A percentile compares a stretch with the other conserved stretches of the same genome.
Conservation (phyloP, 2,329 filamentous ascomycete genomes). For the Aspergillus spinulosporus region DNA sequence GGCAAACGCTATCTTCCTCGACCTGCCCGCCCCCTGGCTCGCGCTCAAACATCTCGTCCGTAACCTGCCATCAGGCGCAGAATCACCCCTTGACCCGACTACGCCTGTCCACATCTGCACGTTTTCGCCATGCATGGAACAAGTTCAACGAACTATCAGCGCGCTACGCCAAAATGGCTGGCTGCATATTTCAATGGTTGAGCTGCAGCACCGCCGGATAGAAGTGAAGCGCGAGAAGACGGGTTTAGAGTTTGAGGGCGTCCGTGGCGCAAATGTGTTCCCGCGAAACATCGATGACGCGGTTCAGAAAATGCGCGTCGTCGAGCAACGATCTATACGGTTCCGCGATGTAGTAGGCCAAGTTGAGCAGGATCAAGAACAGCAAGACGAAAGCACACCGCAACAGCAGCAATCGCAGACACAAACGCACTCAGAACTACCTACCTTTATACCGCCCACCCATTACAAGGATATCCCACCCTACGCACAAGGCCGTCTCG, state of each 20-base stretch:
- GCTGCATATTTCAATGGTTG: slow-evolving; percentile 92
- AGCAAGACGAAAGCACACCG: slow-evolving; percentile 15
- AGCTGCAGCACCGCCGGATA: slow-evolving; percentile 75
- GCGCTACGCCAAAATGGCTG: slow-evolving; percentile 78
- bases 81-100: slow-evolving; percentile 67
- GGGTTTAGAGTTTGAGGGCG: slow-evolving; percentile 68
- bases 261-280: slow-evolving; percentile 64
- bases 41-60: slow-evolving; percentile 51
- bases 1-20: slow-evolving; percentile 51
- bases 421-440: slow-evolving; percentile 21
- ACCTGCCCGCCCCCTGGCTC: slow-evolving; percentile 53
- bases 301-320: slow-evolving; percentile 67
- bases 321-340: slow-evolving; percentile 68
- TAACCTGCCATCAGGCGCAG: slow-evolving; percentile 30
- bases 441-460: slow-evolving; percentile 10
- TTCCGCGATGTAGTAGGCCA: slow-evolving; percentile 54
- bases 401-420: background rate
- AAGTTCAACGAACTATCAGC: slow-evolving; percentile 83
- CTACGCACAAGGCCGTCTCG: slow-evolving; percentile 74
- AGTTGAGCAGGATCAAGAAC: slow-evolving; percentile 17
- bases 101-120: slow-evolving; percentile 79
- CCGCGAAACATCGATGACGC: slow-evolving; percentile 75
- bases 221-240: slow-evolving; percentile 80
- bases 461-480: slow-evolving; percentile 42
- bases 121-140: slow-evolving; percentile 96